Evolutionary conservation across 2,329 filamentous ascomycete genomes (phyloP).

Genomic region (Thermoascus crustaceus): DNA sequence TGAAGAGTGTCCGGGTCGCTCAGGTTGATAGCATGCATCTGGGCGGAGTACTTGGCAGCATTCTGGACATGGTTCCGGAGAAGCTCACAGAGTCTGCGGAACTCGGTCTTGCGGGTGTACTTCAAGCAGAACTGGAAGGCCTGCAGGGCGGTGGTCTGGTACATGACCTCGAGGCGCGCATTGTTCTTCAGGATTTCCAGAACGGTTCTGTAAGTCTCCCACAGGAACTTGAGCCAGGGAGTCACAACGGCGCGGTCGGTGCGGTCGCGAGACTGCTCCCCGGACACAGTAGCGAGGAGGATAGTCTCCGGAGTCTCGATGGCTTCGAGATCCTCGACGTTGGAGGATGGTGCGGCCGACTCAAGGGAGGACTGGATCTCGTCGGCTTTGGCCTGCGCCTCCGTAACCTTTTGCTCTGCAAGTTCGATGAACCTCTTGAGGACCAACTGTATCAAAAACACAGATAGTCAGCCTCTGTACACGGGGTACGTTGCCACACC

Average conservation of each 20-base stretch:
- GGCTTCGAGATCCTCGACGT: slow-evolving; percentile 90
- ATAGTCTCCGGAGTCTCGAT: slow-evolving; percentile 98
- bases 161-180: slow-evolving; percentile 91
- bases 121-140: slow-evolving; percentile 98
- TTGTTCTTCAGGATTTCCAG: slow-evolving; percentile 99
- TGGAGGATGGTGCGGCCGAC: slow-evolving; percentile 60
- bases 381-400: slow-evolving; percentile 91
- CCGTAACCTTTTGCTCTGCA: slow-evolving; percentile 90
- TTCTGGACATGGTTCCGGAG: slow-evolving; percentile 98
- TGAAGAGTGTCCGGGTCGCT: slow-evolving; percentile 96
- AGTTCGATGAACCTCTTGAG: slow-evolving; percentile 97
- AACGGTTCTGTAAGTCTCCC: slow-evolving; percentile 98
- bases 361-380: slow-evolving; percentile 86
- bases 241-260: slow-evolving; percentile 98
- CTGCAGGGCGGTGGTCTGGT: slow-evolving; percentile 95
- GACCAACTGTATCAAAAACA: slow-evolving; percentile 58
- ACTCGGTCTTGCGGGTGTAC: slow-evolving; percentile 98
- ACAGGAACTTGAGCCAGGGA: slow-evolving; percentile 98
- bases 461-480: slow-evolving; percentile 1
- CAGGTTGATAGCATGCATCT: slow-evolving; percentile 99
- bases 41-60: slow-evolving; percentile 95
- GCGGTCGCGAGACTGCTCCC: slow-evolving; percentile 92
- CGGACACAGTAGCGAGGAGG: slow-evolving; percentile 91
- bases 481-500: not conserved
- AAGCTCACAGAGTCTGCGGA: slow-evolving; percentile 94